Percentiles rank a stretch among this genome's conserved stretches.
Conservation (phyloP, 2,329 filamentous ascomycete genomes). For the Aspergillus jensenii region DNA sequence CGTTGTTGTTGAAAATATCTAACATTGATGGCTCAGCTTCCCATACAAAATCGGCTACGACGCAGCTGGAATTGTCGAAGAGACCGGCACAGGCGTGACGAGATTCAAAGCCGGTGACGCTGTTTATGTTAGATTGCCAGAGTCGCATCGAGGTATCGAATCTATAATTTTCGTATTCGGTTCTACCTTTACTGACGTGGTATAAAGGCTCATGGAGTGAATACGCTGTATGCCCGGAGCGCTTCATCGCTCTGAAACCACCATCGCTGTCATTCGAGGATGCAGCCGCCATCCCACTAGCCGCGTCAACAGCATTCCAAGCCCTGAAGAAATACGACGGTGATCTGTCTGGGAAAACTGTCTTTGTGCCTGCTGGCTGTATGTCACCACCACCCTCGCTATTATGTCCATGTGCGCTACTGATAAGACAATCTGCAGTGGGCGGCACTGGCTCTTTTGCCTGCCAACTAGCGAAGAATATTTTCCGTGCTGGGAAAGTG, state of each 20-base stretch:
- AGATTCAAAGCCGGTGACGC: slow-evolving; percentile 41
- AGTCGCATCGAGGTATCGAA: slow-evolving; percentile 22
- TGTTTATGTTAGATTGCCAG: slow-evolving; percentile 38
- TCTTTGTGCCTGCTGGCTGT: slow-evolving; percentile 52
- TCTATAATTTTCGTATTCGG: accelerated
- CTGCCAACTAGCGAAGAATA: slow-evolving; percentile 53
- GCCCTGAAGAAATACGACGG: slow-evolving; percentile 44
- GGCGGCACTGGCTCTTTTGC: slow-evolving; percentile 49
- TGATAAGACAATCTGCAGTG: slow-evolving; percentile 25
- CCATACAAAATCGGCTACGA: slow-evolving; percentile 49
- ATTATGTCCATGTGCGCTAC: too few species aligned
- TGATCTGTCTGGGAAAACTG: slow-evolving; percentile 52
- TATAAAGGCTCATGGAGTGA: slow-evolving; percentile 39
- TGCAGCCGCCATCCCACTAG: slow-evolving; percentile 44
- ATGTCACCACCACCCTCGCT: slow-evolving; percentile 1
- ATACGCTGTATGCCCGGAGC: slow-evolving; percentile 34
- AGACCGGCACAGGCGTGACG: slow-evolving; percentile 34
- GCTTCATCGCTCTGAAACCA: slow-evolving; percentile 42
- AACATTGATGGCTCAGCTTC: slow-evolving; percentile 25
- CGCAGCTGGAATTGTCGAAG: slow-evolving; percentile 39
- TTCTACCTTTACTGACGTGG: too few species aligned
- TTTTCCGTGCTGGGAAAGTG: slow-evolving; percentile 49
- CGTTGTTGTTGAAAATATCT: background rate
- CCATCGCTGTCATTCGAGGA: slow-evolving; percentile 42
- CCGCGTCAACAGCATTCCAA: slow-evolving; percentile 48